A percentile compares a stretch with the other conserved stretches of the same genome.
phyloP scores from a whole-genome alignment of 805 yeast species.

The Candida taoyuanica region DNA sequence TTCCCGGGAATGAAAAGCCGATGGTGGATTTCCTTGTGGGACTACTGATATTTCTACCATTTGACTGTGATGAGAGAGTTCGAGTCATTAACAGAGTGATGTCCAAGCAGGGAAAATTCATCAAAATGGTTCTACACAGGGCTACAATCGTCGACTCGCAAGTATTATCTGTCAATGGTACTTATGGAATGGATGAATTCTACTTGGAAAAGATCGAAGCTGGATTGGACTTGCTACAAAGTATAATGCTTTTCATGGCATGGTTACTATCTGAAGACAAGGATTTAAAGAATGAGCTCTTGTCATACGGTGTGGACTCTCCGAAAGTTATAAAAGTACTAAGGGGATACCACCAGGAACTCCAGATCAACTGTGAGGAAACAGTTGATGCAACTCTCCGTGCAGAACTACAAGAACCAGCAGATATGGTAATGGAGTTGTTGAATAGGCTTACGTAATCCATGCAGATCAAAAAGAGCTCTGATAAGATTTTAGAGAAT shows the following conservation, averaged over 20 bases:
- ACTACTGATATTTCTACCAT: slow-evolving; percentile 19
- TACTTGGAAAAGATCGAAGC: slow-evolving; percentile 19
- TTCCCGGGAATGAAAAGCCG: slow-evolving; percentile 7
- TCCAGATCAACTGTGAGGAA: slow-evolving; percentile 11
- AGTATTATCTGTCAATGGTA: slow-evolving; percentile 1
- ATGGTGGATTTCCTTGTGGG: slow-evolving; percentile 11
- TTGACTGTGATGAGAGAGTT: slow-evolving; percentile 21
- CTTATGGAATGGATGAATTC: slow-evolving; percentile 12
- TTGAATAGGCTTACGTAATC: slow-evolving; percentile 1
- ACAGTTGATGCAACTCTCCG: slow-evolving; percentile 2
- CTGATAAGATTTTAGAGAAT: too few species aligned
- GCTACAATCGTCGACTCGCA: slow-evolving; percentile 2
- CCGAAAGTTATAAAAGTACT: slow-evolving; percentile 2
- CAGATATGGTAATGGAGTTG: slow-evolving; percentile 13
- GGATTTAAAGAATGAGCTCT: slow-evolving; percentile 11
- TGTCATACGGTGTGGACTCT: background rate
- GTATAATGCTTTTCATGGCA: slow-evolving; percentile 12
- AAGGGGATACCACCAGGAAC: slow-evolving; percentile 12
- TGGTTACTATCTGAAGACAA: slow-evolving; percentile 23
- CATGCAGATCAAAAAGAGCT: too few species aligned
- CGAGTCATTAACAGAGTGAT: slow-evolving; percentile 21
- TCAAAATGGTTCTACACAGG: slow-evolving; percentile 8
- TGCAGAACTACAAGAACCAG: slow-evolving; percentile 4
- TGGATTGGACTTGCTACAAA: slow-evolving; percentile 19
- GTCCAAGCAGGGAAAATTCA: slow-evolving; percentile 13